phyloP scores from a whole-genome alignment of 306 rosid genomes.

The Ziziphus jujuba region DNA sequence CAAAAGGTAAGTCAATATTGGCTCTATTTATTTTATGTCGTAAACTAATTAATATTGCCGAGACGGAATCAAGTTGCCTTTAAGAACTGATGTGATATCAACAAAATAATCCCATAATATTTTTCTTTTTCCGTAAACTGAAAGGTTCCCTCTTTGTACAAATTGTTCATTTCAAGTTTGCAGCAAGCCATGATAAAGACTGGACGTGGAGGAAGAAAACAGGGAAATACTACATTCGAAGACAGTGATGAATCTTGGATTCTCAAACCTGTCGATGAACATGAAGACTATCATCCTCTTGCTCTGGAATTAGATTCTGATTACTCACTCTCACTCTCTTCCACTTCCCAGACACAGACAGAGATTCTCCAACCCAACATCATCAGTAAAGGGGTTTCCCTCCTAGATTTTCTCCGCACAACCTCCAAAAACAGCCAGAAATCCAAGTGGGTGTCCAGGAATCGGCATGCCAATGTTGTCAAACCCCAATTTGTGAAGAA shows the following conservation, averaged over 20 bases:
- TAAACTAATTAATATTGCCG: too few relatives aligned
- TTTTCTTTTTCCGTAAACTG: too few relatives aligned
- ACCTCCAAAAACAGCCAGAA: background rate
- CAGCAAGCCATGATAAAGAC: too few relatives aligned
- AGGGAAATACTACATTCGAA: too few relatives aligned
- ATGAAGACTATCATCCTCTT: background rate
- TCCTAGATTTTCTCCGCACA: background rate
- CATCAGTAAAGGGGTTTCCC: background rate
- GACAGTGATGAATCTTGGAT: constrained; percentile 7
- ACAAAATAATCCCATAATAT: too few relatives aligned
- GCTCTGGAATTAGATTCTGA: background rate
- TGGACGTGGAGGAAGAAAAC: too few relatives aligned
- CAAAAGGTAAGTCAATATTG: too few relatives aligned
- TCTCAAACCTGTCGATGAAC: constrained; percentile 1
- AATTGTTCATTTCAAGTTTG: too few relatives aligned
- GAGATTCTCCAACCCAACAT: constrained; percentile 7
- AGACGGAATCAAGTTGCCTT: too few relatives aligned
- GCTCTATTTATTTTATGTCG: too few relatives aligned
- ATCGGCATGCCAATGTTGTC: constrained; percentile 24
- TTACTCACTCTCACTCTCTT: constrained; percentile 5
- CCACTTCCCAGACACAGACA: constrained; percentile 9
- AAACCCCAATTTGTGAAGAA: constrained; percentile 35
- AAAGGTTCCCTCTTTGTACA: too few relatives aligned
- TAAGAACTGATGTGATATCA: too few relatives aligned
- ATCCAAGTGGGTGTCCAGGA: constrained; percentile 13